Percentiles rank a stretch among this genome's conserved stretches.
Conservation (phyloP, 2,329 filamentous ascomycete genomes). For the Fusarium nanum region DNA sequence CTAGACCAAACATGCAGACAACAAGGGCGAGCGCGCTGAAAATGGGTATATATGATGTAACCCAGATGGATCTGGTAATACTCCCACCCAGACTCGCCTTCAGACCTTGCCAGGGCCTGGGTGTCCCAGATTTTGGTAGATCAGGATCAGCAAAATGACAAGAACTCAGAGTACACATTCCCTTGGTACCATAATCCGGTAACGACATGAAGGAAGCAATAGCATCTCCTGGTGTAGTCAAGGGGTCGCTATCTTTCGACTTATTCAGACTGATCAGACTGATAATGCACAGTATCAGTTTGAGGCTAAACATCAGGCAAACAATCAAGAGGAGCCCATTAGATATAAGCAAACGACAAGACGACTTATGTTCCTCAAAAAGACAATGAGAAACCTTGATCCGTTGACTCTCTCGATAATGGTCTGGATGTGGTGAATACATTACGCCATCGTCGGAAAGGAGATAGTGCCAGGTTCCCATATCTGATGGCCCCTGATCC, state of each 20-base stretch:
- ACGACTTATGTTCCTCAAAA: conserved; percentile 18
- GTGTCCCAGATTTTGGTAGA: accelerated
- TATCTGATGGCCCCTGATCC: no score
- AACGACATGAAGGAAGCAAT: conserved; percentile 30
- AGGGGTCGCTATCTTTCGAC: conserved; percentile 18
- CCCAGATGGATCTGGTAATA: no score
- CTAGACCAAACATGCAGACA: no score
- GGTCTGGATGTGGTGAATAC: not conserved
- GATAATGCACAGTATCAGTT: conserved; percentile 8
- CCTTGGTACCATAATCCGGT: conserved; percentile 19
- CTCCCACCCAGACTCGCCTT: no score
- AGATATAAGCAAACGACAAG: conserved; percentile 10
- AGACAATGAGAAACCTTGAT: conserved; percentile 17
- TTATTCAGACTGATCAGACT: conserved; percentile 2
- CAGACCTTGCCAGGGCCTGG: not conserved
- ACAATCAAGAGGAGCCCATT: conserved; percentile 24
- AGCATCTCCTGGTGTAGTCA: conserved; percentile 33
- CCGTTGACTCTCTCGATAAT: not conserved
- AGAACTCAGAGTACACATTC: conserved; percentile 22
- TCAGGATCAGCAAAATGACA: not conserved
- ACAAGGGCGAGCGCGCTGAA: no score
- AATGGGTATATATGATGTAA: no score
- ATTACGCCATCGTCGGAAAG: not conserved
- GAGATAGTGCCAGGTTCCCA: accelerated
- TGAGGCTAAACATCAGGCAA: conserved; percentile 25